Percentiles rank a stretch among this genome's conserved stretches.
Evolutionary conservation across 495 filamentous ascomycete genomes (phyloP).

Genomic region (Massariosphaeria phaeospora): DNA sequence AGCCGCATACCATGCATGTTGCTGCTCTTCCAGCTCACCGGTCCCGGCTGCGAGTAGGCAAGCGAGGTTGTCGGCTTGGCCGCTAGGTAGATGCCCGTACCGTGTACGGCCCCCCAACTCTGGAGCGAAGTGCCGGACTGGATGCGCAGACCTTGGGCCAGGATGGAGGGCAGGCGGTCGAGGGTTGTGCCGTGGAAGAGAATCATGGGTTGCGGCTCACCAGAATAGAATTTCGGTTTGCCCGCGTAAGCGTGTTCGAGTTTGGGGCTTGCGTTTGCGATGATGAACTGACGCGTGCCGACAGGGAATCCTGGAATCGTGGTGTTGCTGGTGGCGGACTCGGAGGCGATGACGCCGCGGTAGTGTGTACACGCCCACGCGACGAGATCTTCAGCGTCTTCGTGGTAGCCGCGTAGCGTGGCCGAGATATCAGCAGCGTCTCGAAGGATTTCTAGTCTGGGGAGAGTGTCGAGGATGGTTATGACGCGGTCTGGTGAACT

Average conservation of each 20-base stretch:
- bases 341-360: slow-evolving; percentile 35
- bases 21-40: slow-evolving; percentile 27
- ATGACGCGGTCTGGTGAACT: slow-evolving; percentile 4
- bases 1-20: slow-evolving; percentile 29
- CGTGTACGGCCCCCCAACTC: slow-evolving; percentile 34
- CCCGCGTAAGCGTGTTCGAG: slow-evolving; percentile 30
- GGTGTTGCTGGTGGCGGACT: slow-evolving; percentile 29
- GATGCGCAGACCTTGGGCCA: slow-evolving; percentile 34
- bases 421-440: not conserved
- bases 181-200: slow-evolving; percentile 40
- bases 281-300: slow-evolving; percentile 37
- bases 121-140: slow-evolving; percentile 32
- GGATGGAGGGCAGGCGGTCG: slow-evolving; percentile 36
- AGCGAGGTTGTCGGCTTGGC: slow-evolving; percentile 35
- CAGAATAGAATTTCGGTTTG: not conserved
- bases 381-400: slow-evolving; percentile 25
- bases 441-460: slow-evolving; percentile 10
- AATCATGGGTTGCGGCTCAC: slow-evolving; percentile 19
- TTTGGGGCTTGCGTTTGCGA: slow-evolving; percentile 34
- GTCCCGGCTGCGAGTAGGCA: slow-evolving; percentile 20
- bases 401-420: slow-evolving; percentile 5
- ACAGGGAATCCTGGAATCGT: slow-evolving; percentile 33
- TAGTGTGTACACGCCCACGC: slow-evolving; percentile 35
- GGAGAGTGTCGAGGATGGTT: slow-evolving; percentile 26
- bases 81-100: slow-evolving; percentile 38